Percentiles rank a stretch among this genome's conserved stretches.
phyloP scores from a whole-genome alignment of 2,329 filamentous ascomycete species.

The Verticillium alfalfae region DNA sequence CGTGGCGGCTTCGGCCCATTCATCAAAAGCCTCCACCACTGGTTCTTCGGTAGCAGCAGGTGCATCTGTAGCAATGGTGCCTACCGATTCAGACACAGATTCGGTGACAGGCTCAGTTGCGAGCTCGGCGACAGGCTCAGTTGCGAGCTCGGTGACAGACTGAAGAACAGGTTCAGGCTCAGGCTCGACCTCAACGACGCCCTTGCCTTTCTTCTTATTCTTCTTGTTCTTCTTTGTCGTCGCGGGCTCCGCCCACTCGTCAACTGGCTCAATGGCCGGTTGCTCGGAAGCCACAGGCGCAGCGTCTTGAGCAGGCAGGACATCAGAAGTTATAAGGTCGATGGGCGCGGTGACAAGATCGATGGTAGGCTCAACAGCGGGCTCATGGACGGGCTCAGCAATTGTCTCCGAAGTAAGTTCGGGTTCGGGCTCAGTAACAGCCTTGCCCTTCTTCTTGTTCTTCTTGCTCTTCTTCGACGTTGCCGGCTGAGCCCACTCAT shows the following conservation, averaged over 20 bases:
- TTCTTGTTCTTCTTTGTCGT: background rate
- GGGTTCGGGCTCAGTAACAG: background rate
- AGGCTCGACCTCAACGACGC: background rate
- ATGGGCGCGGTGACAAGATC: background rate
- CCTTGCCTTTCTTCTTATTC: conserved; percentile 1
- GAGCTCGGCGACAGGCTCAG: background rate
- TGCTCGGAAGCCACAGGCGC: background rate
- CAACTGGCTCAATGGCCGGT: background rate
- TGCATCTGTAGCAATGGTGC: background rate
- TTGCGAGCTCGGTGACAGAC: background rate
- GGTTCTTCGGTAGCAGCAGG: background rate
- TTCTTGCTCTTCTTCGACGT: background rate
- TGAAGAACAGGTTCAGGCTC: background rate
- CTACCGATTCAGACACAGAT: background rate
- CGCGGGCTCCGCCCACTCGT: background rate
- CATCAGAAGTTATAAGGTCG: background rate
- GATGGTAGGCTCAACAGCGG: no score
- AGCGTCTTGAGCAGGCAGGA: background rate
- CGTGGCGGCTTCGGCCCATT: background rate
- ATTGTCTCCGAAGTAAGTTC: background rate
- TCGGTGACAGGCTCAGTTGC: background rate
- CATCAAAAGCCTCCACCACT: background rate
- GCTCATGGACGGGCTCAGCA: background rate
- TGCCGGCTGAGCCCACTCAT: background rate
- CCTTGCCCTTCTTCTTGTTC: conserved; percentile 1